Base-by-base conservation (phyloP, 495 filamentous ascomycete genomes). In the Talaromyces stipitatus region DNA sequence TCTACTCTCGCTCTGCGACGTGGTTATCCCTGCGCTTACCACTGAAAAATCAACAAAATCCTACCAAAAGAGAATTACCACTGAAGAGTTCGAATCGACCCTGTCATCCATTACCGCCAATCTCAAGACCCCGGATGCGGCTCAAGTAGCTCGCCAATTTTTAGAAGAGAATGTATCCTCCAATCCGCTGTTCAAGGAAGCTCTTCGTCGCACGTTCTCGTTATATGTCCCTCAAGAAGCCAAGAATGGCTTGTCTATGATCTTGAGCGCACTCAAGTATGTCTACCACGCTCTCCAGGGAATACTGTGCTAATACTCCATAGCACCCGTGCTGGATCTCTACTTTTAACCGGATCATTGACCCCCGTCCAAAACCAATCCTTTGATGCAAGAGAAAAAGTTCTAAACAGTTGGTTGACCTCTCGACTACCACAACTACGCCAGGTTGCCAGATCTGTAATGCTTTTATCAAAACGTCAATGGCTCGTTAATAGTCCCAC, bases 271-370 rank as follows among this genome's bases (percentile, higher is more conserved):
- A 0, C 64, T 85, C 27, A 79, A 83, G 82, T 84, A 76, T 56
- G 78, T 61, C 56, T 48, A 50, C 1, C 41, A 3, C 22, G 11
- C 5, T 30, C 3, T 36, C 50, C 12, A 48, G 38, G 14, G 1
- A n/a, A 8, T 32, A 24, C 22, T 14, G 59, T 63, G 52, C 60
- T 48, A 47, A 43, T 27, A 16, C 22, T 6, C 9, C 14, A 5
- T 64, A 92, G 87, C 58, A 87, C 87, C 27, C 78, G 78, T n/a
- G 70, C 83, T 0, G 88, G 87, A 8, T 89, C 83, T 30, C 65
- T 89, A 14, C 66, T 88, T 14, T 67, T 85, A 18, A 91, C 88
- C 0, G 86, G 87, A 22, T 82, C 82, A 22, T 72, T 73, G 28
- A 85, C 76, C 1, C 80, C 82, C 0, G 68, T 91, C 22, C 78